Evolutionary conservation across 371 early-diverging fungal species (phyloP).

Genomic region (Syncephalastrum racemosum): DNA sequence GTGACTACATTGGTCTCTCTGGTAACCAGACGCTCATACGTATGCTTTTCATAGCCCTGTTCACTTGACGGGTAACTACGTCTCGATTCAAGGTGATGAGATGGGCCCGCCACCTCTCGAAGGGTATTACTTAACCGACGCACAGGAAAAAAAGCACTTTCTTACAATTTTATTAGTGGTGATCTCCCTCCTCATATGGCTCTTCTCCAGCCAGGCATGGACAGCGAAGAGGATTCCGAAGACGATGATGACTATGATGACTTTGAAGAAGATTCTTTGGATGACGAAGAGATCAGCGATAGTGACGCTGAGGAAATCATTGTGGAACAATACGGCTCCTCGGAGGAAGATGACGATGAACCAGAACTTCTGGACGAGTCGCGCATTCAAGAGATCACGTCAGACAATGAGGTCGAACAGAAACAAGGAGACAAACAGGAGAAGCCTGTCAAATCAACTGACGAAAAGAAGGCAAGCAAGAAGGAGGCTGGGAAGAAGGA

Average conservation of each 20-base stretch:
- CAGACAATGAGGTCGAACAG: constrained; percentile 12
- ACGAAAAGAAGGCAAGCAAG: constrained; percentile 5
- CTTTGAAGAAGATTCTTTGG: not conserved
- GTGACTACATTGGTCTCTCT: constrained; percentile 3
- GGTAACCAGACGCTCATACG: not conserved
- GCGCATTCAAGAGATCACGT: not conserved
- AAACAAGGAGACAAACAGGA: constrained; percentile 17
- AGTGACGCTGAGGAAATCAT: not conserved
- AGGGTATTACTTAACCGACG: too few species aligned
- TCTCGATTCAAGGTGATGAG: not conserved
- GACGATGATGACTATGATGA: constrained; percentile 17
- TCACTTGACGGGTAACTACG: constrained; percentile 28
- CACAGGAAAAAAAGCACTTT: too few species aligned
- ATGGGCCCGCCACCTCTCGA: too few species aligned
- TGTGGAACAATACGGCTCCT: not conserved
- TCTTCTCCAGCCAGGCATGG: too few species aligned
- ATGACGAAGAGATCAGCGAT: constrained; percentile 8
- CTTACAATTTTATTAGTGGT: too few species aligned
- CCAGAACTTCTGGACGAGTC: constrained; percentile 8
- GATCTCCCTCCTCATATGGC: too few species aligned
- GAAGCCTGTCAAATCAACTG: constrained; percentile 4
- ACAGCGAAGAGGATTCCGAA: too few species aligned
- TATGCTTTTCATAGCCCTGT: constrained; percentile 14
- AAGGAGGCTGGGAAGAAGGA: not conserved
- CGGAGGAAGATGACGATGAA: constrained; percentile 14